Evolutionary conservation across 768 basidiomycete genomes (phyloP), one percentile per base, ranked within the genome.

Genomic region (Phylloporus sp.): DNA sequence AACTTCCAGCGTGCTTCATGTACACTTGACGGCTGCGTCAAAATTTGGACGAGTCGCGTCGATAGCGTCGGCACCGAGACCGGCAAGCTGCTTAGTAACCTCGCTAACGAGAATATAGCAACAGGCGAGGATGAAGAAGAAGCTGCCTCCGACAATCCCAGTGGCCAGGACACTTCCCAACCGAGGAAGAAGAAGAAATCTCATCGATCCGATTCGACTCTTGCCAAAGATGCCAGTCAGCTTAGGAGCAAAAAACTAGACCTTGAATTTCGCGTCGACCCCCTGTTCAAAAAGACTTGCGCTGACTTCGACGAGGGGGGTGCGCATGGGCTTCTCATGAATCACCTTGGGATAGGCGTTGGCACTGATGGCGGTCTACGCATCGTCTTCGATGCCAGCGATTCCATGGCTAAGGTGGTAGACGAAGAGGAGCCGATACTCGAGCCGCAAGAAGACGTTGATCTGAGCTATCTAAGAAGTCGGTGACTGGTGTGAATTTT

Each of bases 241-340:
- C 73, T 99, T 17, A 79, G 83, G 54, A 86, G 81, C 70, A 97
- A 99, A 74, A 92, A 95, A 60, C 76, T 91, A 36, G 96, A 99
- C 48, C 77, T 98, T 26, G 96, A 97, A 62, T 96, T 96, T 67
- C 85, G 81, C 36, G 91, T 99, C 23, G 96, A 99, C 62, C 96
- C 96, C 2, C 74, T 99, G 27, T 99, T 99, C 72, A 88, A 80
- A 70, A 99, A 99, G 74, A 98, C 96, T 3, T 90, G 86, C 58
- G 95, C 90, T 20, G 96, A 99, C 62, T 98, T 99, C 59, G 96
- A 99, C 63, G 96, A 99, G 66, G 96, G 94, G 33, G 95, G 96
- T 38, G 96, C 96, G 0, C 84, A 90, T 49, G 96, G 96, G 10
- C 69, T 99, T 38, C 71, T 99, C 26, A 95, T 98, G 94, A 98